These are phyloP conservation scores for Parathielavia appendiculata DNA, from an alignment of 495 filamentous ascomycete genomes.

Conservation along the genomic window DNA sequence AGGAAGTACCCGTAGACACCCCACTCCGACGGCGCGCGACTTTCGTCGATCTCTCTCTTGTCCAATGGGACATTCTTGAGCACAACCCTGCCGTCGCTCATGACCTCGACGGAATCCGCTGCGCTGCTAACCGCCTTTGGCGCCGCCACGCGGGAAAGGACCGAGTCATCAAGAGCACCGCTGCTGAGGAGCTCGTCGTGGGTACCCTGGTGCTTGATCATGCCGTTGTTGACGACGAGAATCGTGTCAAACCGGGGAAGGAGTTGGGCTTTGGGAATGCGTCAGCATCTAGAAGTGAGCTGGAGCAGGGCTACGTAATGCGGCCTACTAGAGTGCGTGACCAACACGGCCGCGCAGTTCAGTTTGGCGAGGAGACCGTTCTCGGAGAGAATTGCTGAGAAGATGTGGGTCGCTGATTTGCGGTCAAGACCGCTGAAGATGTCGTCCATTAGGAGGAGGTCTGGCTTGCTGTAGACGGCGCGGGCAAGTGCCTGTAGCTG, in stretches of 20 bases:
- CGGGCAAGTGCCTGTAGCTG: conserved; percentile 28
- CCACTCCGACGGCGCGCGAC: conserved; percentile 11
- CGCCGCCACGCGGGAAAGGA: conserved; percentile 2
- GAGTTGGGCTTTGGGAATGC: not conserved
- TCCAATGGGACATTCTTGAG: conserved; percentile 9
- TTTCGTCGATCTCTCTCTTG: conserved; percentile 2
- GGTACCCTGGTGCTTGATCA: conserved; percentile 3
- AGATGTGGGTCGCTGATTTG: conserved; percentile 15
- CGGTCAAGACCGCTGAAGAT: conserved; percentile 56
- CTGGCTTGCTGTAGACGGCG: conserved; percentile 28
- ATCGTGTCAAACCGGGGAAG: conserved; percentile 8
- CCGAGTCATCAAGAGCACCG: conserved; percentile 4
- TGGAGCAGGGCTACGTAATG: no score
- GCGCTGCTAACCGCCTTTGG: conserved; percentile 4
- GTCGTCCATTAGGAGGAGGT: conserved; percentile 36
- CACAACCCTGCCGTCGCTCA: conserved; percentile 7
- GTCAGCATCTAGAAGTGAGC: not conserved
- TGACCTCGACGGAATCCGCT: conserved; percentile 9
- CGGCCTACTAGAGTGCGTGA: conserved; percentile 7
- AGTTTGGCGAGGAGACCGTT: conserved; percentile 3
- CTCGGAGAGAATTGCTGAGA: conserved; percentile 8
- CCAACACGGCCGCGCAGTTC: conserved; percentile 5
- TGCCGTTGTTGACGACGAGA: conserved; percentile 2
- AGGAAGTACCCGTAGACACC: conserved; percentile 9
- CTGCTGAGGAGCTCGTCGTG: conserved; percentile 6